Percentiles rank a stretch among this genome's conserved stretches.
Conservation (phyloP, 1,139 yeast species). For the Saccharomyces hybrid region DNA sequence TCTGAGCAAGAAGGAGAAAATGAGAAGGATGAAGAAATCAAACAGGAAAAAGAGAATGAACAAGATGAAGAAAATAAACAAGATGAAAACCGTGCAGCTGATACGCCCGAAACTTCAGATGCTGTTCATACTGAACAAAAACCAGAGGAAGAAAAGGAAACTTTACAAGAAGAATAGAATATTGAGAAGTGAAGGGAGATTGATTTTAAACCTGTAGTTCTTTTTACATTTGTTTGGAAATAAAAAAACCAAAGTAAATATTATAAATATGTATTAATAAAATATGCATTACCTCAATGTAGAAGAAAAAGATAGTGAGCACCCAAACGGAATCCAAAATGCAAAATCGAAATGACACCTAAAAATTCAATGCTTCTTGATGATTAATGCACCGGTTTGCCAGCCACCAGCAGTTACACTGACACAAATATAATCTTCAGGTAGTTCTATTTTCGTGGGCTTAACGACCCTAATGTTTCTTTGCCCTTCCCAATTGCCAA, state of each 20-base stretch:
- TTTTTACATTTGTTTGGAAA: neutral
- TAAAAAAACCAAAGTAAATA: conserved; percentile 1
- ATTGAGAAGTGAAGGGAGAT: conserved; percentile 1
- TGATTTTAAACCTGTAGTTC: neutral
- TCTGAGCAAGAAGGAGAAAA: neutral
- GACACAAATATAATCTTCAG: conserved; percentile 35
- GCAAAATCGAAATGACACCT: neutral
- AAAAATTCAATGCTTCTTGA: conserved; percentile 9
- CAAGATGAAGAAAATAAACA: neutral
- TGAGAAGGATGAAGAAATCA: neutral
- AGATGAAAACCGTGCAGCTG: neutral
- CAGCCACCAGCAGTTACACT: conserved; percentile 71
- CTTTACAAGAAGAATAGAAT: neutral
- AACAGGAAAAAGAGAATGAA: conserved; percentile 1
- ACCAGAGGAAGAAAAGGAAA: neutral
- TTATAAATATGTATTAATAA: conserved; percentile 31
- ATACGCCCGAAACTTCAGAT: neutral
- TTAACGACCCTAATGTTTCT: conserved; percentile 37
- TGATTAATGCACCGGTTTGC: conserved; percentile 61
- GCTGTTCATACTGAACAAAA: neutral
- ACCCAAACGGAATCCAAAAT: neutral
- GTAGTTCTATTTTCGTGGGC: conserved; percentile 41
- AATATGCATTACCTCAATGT: conserved; percentile 32
- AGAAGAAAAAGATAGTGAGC: neutral
- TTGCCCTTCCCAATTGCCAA: conserved; percentile 30